phyloP scores from a whole-genome alignment of 192 early-diverging fungal species.

The Coemansia sp. region DNA sequence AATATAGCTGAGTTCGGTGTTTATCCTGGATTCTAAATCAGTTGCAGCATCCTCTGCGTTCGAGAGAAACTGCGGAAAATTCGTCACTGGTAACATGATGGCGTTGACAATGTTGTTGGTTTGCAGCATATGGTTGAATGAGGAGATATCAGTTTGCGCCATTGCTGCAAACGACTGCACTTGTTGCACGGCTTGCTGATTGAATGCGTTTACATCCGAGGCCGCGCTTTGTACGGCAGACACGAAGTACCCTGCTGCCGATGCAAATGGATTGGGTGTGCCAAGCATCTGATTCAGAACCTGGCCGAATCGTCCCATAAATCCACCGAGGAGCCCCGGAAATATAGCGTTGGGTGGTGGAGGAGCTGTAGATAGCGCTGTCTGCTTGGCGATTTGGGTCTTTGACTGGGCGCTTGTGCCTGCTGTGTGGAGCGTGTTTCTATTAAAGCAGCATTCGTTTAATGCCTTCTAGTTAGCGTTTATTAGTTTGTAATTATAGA shows the following conservation, averaged over 20 bases:
- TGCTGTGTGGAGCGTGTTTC: neutral
- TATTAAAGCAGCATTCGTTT: neutral
- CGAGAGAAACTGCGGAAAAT: conserved; percentile 17
- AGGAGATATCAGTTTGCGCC: conserved; percentile 11
- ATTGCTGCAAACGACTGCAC: neutral
- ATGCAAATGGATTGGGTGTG: neutral
- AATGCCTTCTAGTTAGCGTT: neutral
- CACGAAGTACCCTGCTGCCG: neutral
- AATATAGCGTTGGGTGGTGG: neutral
- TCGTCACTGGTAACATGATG: conserved; percentile 33
- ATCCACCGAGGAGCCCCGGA: neutral
- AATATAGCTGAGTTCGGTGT: conserved; percentile 16
- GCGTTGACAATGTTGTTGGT: conserved; percentile 27
- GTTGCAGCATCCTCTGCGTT: conserved; percentile 14
- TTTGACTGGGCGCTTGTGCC: neutral
- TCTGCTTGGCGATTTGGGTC: neutral
- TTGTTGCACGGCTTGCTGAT: conserved; percentile 12
- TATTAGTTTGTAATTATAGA: neutral
- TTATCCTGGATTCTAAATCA: conserved; percentile 15
- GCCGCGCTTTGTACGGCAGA: conserved; percentile 9
- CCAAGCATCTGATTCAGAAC: neutral
- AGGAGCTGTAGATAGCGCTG: neutral
- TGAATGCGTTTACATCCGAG: conserved; percentile 8
- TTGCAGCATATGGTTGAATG: conserved; percentile 4
- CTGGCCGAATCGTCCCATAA: neutral